phyloP scores from a whole-genome alignment of 2,329 filamentous ascomycete species.

The Stemphylium lycopersici region DNA sequence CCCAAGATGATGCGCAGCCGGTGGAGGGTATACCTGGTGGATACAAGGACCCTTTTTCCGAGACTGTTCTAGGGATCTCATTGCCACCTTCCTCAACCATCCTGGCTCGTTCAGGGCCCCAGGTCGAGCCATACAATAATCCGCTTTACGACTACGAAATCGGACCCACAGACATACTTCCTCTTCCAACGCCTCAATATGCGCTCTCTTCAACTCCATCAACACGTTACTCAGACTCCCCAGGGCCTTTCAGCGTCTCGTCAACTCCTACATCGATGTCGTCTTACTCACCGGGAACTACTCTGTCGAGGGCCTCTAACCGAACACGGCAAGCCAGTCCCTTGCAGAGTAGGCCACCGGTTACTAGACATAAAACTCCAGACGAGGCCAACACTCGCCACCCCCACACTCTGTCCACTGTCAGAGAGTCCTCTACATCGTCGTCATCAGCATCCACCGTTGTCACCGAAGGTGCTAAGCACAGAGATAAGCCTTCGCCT shows the following conservation, averaged over 20 bases:
- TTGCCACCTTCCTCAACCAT: slow-evolving; percentile 46
- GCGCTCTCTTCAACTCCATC: slow-evolving; percentile 74
- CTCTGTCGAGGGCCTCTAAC: slow-evolving; percentile 54
- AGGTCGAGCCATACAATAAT: slow-evolving; percentile 33
- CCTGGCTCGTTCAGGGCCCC: slow-evolving; percentile 32
- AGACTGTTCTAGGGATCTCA: slow-evolving; percentile 53
- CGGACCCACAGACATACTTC: slow-evolving; percentile 67
- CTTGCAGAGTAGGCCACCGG: slow-evolving; percentile 62
- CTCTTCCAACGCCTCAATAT: slow-evolving; percentile 71
- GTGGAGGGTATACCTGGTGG: slow-evolving; percentile 38
- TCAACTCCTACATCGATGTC: slow-evolving; percentile 80
- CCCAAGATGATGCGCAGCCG: slow-evolving; percentile 38
- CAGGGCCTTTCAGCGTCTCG: slow-evolving; percentile 74
- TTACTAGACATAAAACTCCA: slow-evolving; percentile 64
- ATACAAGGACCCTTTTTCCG: slow-evolving; percentile 50
- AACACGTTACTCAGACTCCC: slow-evolving; percentile 76
- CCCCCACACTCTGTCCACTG: slow-evolving; percentile 65
- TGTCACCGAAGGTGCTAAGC: slow-evolving; percentile 57
- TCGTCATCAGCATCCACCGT: slow-evolving; percentile 76
- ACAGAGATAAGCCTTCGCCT: slow-evolving; percentile 49
- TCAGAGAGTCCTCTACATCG: slow-evolving; percentile 73
- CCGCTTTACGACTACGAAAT: slow-evolving; percentile 52
- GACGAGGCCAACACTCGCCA: slow-evolving; percentile 57
- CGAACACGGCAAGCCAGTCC: slow-evolving; percentile 63
- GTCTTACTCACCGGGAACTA: slow-evolving; percentile 72